Percentiles rank a stretch among this genome's conserved stretches.
Conservation (phyloP, 306 rosid species). For the Pyrus bretschneideri region DNA sequence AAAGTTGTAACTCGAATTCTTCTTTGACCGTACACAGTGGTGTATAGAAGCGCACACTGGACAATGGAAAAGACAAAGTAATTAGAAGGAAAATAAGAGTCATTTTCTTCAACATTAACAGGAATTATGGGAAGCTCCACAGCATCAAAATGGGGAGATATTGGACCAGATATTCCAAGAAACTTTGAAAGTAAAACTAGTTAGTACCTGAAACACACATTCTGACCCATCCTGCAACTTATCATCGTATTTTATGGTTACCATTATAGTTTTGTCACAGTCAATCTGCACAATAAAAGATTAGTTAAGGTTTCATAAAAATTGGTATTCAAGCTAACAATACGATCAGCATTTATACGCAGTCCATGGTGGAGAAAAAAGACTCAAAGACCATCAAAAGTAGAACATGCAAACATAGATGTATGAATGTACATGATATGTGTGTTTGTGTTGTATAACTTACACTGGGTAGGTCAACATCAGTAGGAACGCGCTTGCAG, state of each 20-base stretch:
- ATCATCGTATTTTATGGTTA: conserved; percentile 81
- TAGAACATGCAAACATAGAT: not conserved
- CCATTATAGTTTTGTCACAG: conserved; percentile 90
- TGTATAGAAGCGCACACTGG: conserved; percentile 89
- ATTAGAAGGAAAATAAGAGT: not conserved
- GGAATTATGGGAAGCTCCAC: not conserved
- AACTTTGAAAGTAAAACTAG: conserved; percentile 3
- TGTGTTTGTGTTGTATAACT: conserved; percentile 26
- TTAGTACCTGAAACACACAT: conserved; percentile 84
- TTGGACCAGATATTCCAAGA: not conserved
- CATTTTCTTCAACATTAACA: not conserved
- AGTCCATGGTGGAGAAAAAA: not conserved
- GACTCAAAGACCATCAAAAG: not conserved
- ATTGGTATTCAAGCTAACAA: not conserved
- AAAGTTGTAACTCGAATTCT: conserved; percentile 70
- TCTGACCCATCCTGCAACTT: conserved; percentile 95
- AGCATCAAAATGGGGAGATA: not conserved
- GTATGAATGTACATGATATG: not conserved
- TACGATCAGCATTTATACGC: not conserved
- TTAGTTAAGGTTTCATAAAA: not conserved
- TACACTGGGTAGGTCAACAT: conserved; percentile 92
- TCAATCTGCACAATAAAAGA: conserved; percentile 57
- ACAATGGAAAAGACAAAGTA: not conserved
- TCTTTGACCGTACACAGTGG: conserved; percentile 80
- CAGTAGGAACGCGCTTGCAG: conserved; percentile 91